A percentile compares a stretch with the other conserved stretches of the same genome.
Conservation (phyloP, 164 flowering plant species). For the Annona cherimola region DNA sequence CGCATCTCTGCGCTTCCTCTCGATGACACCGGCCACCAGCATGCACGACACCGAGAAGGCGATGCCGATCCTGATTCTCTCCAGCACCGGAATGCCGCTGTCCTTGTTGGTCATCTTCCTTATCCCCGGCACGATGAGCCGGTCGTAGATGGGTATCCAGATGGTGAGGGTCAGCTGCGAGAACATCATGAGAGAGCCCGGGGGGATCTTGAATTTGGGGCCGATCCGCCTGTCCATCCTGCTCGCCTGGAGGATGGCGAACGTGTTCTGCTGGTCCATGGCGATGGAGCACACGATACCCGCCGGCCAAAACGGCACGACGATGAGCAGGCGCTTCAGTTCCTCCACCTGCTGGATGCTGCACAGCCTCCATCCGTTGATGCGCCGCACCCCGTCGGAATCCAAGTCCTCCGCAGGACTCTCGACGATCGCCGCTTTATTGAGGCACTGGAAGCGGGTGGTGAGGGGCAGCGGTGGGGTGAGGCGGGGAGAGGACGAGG, state of each 20-base stretch:
- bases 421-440: slow-evolving; percentile 10
- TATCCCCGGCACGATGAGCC: slow-evolving; percentile 36
- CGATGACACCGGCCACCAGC: slow-evolving; percentile 34
- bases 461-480: slow-evolving; percentile 11
- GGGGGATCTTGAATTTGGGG: slow-evolving; percentile 47
- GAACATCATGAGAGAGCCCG: slow-evolving; percentile 42
- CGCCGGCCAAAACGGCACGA: slow-evolving; percentile 49
- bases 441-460: slow-evolving; percentile 4
- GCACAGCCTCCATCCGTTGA: slow-evolving; percentile 42
- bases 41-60: slow-evolving; percentile 24
- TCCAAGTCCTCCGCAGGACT: slow-evolving; percentile 7
- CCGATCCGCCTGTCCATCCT: slow-evolving; percentile 56
- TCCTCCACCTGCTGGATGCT: slow-evolving; percentile 56
- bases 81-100: slow-evolving; percentile 60
- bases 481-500: neutral
- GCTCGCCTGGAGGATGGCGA: slow-evolving; percentile 50
- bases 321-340: slow-evolving; percentile 38
- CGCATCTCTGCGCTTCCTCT: slow-evolving; percentile 20
- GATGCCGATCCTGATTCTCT: slow-evolving; percentile 62
- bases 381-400: slow-evolving; percentile 26
- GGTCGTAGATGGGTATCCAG: slow-evolving; percentile 62
- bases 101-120: slow-evolving; percentile 38
- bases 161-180: slow-evolving; percentile 46
- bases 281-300: slow-evolving; percentile 44
- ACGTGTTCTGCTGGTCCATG: slow-evolving; percentile 48